A percentile compares a stretch with the other conserved stretches of the same genome.
These are phyloP conservation scores for Mucor velutinosus DNA, from an alignment of 371 early-diverging fungal genomes.

Conservation along the genomic window DNA sequence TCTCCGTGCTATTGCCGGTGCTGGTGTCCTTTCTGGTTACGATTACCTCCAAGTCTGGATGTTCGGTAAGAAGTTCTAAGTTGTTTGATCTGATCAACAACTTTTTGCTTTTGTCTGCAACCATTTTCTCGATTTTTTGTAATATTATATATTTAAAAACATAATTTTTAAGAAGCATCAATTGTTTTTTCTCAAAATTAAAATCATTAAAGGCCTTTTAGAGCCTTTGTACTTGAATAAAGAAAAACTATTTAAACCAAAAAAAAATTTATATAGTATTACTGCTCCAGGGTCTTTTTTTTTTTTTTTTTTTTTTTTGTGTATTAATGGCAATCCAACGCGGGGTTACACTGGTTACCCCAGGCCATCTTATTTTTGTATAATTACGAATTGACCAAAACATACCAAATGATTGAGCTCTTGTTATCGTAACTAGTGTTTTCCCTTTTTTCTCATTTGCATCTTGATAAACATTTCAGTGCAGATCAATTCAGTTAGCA, in stretches of 20 bases:
- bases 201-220: conserved; percentile 4
- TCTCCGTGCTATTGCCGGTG: conserved; percentile 80
- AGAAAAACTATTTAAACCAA: neutral
- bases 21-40: conserved; percentile 76
- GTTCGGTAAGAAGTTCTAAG: conserved; percentile 59
- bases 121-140: conserved; percentile 8
- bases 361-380: neutral
- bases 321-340: neutral
- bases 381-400: neutral
- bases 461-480: too few relatives aligned
- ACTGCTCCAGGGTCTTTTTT: neutral
- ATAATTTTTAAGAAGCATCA: neutral
- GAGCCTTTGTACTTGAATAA: conserved; percentile 9
- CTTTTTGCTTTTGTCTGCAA: neutral
- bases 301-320: neutral
- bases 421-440: too few relatives aligned
- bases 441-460: too few relatives aligned
- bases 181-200: neutral
- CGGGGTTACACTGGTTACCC: neutral
- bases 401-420: too few relatives aligned
- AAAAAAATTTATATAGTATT: neutral
- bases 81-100: neutral
- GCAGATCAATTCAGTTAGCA: neutral
- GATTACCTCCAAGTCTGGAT: conserved; percentile 67
- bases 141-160: conserved; percentile 8